Base-by-base conservation (phyloP, 768 basidiomycete species). In the Trametes punicea region DNA sequence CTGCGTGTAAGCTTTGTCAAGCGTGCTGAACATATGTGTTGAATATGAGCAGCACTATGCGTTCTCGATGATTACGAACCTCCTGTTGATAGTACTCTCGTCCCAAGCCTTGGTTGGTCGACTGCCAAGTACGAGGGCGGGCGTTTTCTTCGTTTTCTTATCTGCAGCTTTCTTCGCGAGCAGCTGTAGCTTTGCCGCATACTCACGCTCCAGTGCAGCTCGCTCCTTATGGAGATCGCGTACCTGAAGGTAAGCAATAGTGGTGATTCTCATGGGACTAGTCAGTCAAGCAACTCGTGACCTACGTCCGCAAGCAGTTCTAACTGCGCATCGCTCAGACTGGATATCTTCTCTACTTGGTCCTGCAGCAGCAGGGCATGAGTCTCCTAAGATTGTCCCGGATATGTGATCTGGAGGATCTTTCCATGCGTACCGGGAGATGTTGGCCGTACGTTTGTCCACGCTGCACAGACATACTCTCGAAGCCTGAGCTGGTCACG, bases 171-270 rank as follows among this genome's bases (percentile, higher is more conserved):
- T 90, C 69, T 79, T 84, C 7, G 77, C 77, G 29, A 93, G 69
- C 15, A 74, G 69, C 64, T 86, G 84, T 9, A 93, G 74, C 66
- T 88, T 91, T 23, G 71, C 67, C 0, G 89, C 87, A 66, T 90
- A 93, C 67, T 93, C 90, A 48, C 85, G 82, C 69, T 93, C 91
- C 10, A 93, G 73, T 6, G 75, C 77, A 9, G 74, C 82, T 41
- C 85, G 80, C 47, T 85, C 86, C 39, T 75, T 74, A 65, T 89
- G 86, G 46, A 93, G 62, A 41, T 92, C 89, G 55, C 87, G 82
- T 50, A 88, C 80, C 90, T 92, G 25, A 25, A 23, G 16, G 30
- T 25, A 30, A 49, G 8, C 15, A 7, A 5, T 7, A 48, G 29
- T 15, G 20, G 36, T 42, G 5, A 20, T 30, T 42, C 20, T 39